Evolutionary conservation across 2,329 filamentous ascomycete genomes (phyloP).

Genomic region (Coniochaeta sp.): DNA sequence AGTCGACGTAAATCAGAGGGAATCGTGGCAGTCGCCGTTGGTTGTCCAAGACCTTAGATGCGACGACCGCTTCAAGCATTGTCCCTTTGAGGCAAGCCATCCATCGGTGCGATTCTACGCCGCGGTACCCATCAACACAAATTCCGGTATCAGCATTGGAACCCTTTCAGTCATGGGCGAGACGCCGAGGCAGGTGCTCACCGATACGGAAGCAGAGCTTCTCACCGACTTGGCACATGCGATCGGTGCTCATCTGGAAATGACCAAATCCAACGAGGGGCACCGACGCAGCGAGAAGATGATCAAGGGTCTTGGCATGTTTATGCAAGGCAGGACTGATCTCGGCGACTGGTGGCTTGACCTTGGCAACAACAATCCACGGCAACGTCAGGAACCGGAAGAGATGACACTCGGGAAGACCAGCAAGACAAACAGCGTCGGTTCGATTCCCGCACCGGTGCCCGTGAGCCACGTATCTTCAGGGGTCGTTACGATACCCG

Average conservation of each 20-base stretch:
- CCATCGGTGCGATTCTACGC: slow-evolving; percentile 42
- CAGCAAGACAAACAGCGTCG: not conserved
- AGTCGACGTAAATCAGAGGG: not conserved
- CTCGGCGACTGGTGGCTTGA: not conserved
- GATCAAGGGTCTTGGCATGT: slow-evolving; percentile 13
- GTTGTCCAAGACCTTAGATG: slow-evolving; percentile 29
- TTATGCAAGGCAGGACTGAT: slow-evolving; percentile 27
- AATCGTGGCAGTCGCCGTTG: not conserved
- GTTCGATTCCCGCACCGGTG: not conserved
- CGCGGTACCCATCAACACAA: slow-evolving; percentile 53
- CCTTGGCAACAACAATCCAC: not conserved
- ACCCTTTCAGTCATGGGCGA: slow-evolving; percentile 53
- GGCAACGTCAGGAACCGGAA: not conserved
- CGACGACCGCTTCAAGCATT: slow-evolving; percentile 27
- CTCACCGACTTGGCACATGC: slow-evolving; percentile 8
- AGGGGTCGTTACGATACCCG: not conserved
- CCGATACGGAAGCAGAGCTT: slow-evolving; percentile 3
- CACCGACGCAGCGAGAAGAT: slow-evolving; percentile 12
- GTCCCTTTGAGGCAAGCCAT: slow-evolving; percentile 23
- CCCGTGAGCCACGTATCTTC: too few relatives aligned
- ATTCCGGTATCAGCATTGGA: slow-evolving; percentile 48
- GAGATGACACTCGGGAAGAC: not conserved
- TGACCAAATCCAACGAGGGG: slow-evolving; percentile 7
- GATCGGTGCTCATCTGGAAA: slow-evolving; percentile 13
- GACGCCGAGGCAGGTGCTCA: slow-evolving; percentile 42